Evolutionary conservation across 768 basidiomycete species (phyloP), one percentile per base, ranked within the genome.

Genomic region (Xerocomus spinulosus): DNA sequence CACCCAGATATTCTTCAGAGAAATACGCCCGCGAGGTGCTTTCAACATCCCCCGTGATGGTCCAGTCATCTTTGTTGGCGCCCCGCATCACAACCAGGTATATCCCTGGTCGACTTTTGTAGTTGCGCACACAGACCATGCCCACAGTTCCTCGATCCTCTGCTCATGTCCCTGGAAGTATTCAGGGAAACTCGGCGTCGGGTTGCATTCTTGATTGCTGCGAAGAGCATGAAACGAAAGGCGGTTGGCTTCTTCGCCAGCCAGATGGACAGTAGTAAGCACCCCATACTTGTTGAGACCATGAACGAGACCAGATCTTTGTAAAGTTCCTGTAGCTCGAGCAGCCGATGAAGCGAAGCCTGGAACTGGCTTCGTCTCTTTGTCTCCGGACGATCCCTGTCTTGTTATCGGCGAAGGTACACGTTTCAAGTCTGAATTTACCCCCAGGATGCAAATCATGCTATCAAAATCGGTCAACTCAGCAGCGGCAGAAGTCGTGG

Each of bases 1-100:
- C 48, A 91, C 88, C 54, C 88, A 88, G 69, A 83, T 98, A 57
- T 98, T 98, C 77, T 98, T 98, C 73, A 76, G 95, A 56, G 95
- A 98, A 71, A 85, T 97, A 59, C 79, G 95, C 49, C 90, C 93
- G 4, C 76, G 95, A 67, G 91, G 95, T 42, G 88, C 93, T 28
- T 97, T 88, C 78, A 90, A 96, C 64, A 90, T 98, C 50, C 95
- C 95, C 21, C 77, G 77, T 48, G 79, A 89, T 49, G 95, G 92
- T 0, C 89, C 95, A 3, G 81, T 95, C 45, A 90, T 98, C 54
- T 93, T 96, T 66, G 92, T 92, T 41, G 92, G 79, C 35, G 94
- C 90, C 9, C 93, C 93, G 34, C 93, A 97, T 67, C 82, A 84
- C 60, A 96, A 96, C 66, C 91, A 93, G 71, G 91, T 85, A 59